phyloP scores from a whole-genome alignment of 805 yeast genomes.

The Saturnispora serradocipensis region DNA sequence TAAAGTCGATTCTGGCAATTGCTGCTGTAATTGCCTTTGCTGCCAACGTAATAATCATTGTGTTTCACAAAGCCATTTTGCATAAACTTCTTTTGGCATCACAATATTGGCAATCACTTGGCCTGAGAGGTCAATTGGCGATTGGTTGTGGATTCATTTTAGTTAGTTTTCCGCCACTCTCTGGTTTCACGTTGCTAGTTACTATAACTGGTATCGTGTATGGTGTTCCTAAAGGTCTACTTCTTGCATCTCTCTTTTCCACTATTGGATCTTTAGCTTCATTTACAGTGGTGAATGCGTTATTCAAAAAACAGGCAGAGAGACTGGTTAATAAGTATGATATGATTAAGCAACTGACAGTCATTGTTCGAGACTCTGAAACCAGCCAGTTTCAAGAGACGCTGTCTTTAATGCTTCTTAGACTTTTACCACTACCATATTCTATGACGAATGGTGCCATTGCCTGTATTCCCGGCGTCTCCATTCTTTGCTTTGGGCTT shows the following conservation, averaged over 20 bases:
- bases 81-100: conserved; percentile 33
- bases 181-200: conserved; percentile 69
- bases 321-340: conserved; percentile 51
- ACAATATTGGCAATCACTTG: conserved; percentile 31
- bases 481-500: conserved; percentile 48
- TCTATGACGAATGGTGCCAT: conserved; percentile 88
- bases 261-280: conserved; percentile 68
- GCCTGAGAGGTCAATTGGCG: conserved; percentile 25
- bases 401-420: conserved; percentile 55
- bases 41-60: neutral
- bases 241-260: conserved; percentile 54
- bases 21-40: neutral
- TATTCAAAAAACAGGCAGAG: conserved; percentile 49
- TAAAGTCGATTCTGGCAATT: conserved; percentile 1
- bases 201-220: conserved; percentile 71
- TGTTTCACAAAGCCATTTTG: conserved; percentile 32
- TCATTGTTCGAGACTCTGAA: conserved; percentile 51
- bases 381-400: conserved; percentile 43
- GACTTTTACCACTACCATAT: conserved; percentile 90
- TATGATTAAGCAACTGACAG: conserved; percentile 63
- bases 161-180: conserved; percentile 84
- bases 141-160: conserved; percentile 46
- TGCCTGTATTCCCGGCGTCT: conserved; percentile 75
- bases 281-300: conserved; percentile 55
- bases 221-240: conserved; percentile 80